A percentile compares a stretch with the other conserved stretches of the same genome.
phyloP scores from a whole-genome alignment of 1,284 basidiomycete genomes.

The Coniophora puteana region DNA sequence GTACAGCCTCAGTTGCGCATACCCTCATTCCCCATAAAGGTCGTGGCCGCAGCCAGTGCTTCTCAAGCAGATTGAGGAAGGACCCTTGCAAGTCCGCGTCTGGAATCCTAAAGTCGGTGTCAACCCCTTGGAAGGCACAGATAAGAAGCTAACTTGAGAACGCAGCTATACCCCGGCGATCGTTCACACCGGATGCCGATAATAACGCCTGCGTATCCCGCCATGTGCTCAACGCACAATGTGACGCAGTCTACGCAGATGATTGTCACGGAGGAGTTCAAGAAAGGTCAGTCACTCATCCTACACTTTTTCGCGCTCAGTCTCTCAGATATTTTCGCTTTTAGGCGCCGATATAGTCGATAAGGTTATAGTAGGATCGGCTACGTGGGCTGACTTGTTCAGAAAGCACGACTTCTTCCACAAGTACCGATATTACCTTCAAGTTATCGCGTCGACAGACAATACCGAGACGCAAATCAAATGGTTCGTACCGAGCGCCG shows the following conservation, averaged over 20 bases:
- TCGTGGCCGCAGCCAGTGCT: slow-evolving; percentile 98
- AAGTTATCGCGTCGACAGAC: slow-evolving; percentile 91
- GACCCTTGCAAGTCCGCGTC: slow-evolving; percentile 88
- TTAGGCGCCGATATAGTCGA: slow-evolving; percentile 91
- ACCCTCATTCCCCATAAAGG: slow-evolving; percentile 41
- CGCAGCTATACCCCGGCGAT: slow-evolving; percentile 88
- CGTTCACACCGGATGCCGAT: slow-evolving; percentile 99
- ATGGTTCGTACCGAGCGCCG: no score
- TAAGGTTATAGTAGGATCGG: slow-evolving; percentile 81
- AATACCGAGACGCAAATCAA: slow-evolving; percentile 87
- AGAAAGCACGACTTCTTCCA: slow-evolving; percentile 95
- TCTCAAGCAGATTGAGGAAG: slow-evolving; percentile 94
- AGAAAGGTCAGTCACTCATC: slow-evolving; percentile 74
- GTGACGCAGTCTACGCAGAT: slow-evolving; percentile 94
- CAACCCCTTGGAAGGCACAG: background rate
- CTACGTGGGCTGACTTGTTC: slow-evolving; percentile 92
- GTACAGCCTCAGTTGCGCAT: background rate
- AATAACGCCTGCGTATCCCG: slow-evolving; percentile 98
- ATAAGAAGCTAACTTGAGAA: background rate
- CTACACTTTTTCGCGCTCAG: background rate
- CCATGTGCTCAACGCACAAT: slow-evolving; percentile 99
- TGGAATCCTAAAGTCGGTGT: slow-evolving; percentile 93
- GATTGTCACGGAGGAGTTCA: slow-evolving; percentile 96
- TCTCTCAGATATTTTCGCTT: slow-evolving; percentile 3
- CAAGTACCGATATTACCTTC: slow-evolving; percentile 97